Percentiles rank a stretch among this genome's conserved stretches.
Evolutionary conservation across 169 alveolate species (phyloP).

Genomic region (Plasmodium vinckei): DNA sequence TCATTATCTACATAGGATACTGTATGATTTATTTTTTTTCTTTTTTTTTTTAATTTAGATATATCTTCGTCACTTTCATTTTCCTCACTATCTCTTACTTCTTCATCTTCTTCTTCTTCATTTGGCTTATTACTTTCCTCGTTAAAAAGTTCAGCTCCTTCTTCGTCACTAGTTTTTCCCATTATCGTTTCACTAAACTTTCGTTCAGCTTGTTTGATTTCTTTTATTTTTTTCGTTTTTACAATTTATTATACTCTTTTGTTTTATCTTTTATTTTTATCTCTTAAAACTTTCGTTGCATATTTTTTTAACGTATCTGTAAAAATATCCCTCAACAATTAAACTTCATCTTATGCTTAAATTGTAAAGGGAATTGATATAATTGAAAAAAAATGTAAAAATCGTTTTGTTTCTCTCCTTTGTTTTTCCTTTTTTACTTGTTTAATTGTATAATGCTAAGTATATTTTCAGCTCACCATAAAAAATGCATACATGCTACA

Average conservation of each 20-base stretch:
- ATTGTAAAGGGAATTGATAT: no score
- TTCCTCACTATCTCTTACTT: neutral
- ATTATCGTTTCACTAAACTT: neutral
- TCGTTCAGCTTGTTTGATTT: no score
- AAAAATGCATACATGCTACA: no score
- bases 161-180: neutral
- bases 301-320: neutral
- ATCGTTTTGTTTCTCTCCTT: no score
- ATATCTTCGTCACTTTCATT: conserved; percentile 1
- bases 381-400: no score
- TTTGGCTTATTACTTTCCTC: neutral
- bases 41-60: neutral
- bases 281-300: neutral
- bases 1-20: conserved; percentile 4
- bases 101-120: neutral
- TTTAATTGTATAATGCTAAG: no score
- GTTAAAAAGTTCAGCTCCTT: neutral
- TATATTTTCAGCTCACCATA: no score
- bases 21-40: neutral
- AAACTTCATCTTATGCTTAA: no score
- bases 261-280: neutral
- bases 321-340: neutral
- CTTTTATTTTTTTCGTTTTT: no score
- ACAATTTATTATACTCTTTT: neutral
- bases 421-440: no score